A percentile compares a stretch with the other conserved stretches of the same genome.
Conservation (phyloP, 1,284 basidiomycete genomes). For the Rhodofomes roseus region DNA sequence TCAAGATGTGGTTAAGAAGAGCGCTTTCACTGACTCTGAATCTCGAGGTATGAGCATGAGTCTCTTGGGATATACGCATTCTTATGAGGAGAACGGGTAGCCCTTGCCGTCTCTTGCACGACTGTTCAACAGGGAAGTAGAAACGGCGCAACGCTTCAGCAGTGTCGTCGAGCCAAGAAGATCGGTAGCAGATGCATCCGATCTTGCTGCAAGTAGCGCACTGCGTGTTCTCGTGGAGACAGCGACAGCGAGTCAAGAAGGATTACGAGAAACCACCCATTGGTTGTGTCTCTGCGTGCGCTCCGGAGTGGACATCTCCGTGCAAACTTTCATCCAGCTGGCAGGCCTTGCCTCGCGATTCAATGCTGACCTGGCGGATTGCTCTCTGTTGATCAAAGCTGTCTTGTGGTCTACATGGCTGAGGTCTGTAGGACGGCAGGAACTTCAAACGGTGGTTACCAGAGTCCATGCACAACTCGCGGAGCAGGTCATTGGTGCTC, state of each 20-base stretch:
- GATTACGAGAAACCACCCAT: constrained; percentile 47
- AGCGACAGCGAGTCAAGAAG: constrained; percentile 41
- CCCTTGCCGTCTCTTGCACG: constrained; percentile 52
- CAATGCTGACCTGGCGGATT: constrained; percentile 40
- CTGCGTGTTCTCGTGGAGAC: constrained; percentile 49
- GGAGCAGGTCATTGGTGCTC: constrained; percentile 32
- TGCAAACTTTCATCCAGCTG: constrained; percentile 45
- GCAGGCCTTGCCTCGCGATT: constrained; percentile 37
- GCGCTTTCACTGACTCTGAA: constrained; percentile 32
- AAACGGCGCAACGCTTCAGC: constrained; percentile 36
- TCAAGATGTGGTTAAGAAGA: constrained; percentile 61
- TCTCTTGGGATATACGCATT: no score
- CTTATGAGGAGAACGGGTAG: no score
- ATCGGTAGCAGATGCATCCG: constrained; percentile 26
- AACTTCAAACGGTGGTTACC: constrained; percentile 48
- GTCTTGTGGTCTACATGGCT: constrained; percentile 51
- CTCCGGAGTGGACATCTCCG: constrained; percentile 67
- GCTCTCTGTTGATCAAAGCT: constrained; percentile 44
- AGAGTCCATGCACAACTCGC: constrained; percentile 43
- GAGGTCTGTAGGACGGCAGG: constrained; percentile 51
- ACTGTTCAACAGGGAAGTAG: constrained; percentile 53
- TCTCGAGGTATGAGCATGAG: constrained; percentile 32
- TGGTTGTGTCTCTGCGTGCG: constrained; percentile 66
- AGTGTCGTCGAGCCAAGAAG: constrained; percentile 30
- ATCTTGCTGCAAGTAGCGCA: constrained; percentile 42